phyloP scores from a whole-genome alignment of 352 stramenopile genomes.

The Thalassiosira mediterranea region DNA sequence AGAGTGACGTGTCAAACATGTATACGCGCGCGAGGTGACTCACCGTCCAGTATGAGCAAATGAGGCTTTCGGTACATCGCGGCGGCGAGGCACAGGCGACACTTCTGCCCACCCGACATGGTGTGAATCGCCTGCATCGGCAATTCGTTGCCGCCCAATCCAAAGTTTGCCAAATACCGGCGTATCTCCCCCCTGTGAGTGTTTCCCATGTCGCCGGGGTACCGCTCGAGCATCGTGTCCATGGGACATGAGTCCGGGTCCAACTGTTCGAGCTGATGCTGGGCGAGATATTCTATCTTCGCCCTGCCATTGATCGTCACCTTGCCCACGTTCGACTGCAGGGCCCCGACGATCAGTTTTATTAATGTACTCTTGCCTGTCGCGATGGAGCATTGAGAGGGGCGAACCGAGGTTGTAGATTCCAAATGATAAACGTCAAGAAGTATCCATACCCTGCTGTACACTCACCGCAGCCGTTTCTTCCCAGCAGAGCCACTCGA shows the following conservation, averaged over 20 bases:
- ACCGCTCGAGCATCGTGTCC: constrained; percentile 53
- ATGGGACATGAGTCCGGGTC: constrained; percentile 86
- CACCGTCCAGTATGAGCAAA: constrained; percentile 88
- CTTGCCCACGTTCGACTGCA: constrained; percentile 85
- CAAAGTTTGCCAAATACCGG: constrained; percentile 90
- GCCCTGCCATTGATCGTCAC: constrained; percentile 88
- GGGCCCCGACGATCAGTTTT: constrained; percentile 91
- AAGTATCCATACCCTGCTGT: too few relatives aligned
- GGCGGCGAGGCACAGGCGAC: constrained; percentile 75
- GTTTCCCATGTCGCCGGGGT: constrained; percentile 57
- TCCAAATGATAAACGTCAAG: too few relatives aligned
- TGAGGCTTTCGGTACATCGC: constrained; percentile 83
- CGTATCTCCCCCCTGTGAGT: constrained; percentile 82
- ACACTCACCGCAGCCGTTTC: constrained; percentile 87
- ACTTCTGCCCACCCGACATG: constrained; percentile 93
- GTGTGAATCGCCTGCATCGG: constrained; percentile 90
- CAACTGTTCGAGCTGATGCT: constrained; percentile 92
- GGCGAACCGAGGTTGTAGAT: too few relatives aligned
- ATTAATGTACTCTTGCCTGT: constrained; percentile 88
- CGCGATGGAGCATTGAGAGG: too few relatives aligned
- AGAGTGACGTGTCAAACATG: background rate
- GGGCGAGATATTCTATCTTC: constrained; percentile 91
- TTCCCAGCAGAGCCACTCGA: constrained; percentile 91
- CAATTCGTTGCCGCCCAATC: constrained; percentile 89
- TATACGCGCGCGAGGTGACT: constrained; percentile 9